Evolutionary conservation across 352 stramenopile genomes (phyloP).

Genomic region (Phytophthora macrochlamydospora): DNA sequence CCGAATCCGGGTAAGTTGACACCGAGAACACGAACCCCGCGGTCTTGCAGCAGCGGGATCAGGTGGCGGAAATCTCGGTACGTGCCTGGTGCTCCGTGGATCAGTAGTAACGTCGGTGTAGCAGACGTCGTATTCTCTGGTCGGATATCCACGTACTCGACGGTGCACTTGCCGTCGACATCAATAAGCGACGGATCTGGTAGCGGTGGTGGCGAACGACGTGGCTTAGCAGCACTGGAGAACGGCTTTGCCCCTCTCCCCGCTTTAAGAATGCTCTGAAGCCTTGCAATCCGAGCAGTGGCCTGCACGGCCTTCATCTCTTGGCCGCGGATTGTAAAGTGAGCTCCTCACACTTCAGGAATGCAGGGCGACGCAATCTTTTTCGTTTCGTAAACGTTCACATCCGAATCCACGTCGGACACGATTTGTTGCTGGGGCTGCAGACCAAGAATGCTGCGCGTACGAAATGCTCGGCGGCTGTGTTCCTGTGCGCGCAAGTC

Average conservation of each 20-base stretch:
- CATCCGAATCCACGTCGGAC: slow-evolving; percentile 4
- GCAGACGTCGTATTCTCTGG: slow-evolving; percentile 7
- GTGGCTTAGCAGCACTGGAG: slow-evolving; percentile 10
- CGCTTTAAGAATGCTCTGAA: neutral
- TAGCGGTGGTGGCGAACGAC: slow-evolving; percentile 24
- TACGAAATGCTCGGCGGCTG: slow-evolving; percentile 11
- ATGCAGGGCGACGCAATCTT: slow-evolving; percentile 15
- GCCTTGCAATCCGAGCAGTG: slow-evolving; percentile 12
- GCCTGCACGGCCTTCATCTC: slow-evolving; percentile 16
- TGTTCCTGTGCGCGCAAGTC: slow-evolving; percentile 13
- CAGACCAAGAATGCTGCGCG: slow-evolving; percentile 3
- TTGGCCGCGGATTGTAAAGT: slow-evolving; percentile 16
- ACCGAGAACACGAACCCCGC: slow-evolving; percentile 52
- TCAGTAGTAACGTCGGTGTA: slow-evolving; percentile 54
- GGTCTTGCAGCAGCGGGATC: slow-evolving; percentile 50
- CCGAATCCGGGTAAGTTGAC: slow-evolving; percentile 72
- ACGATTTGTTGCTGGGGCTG: neutral
- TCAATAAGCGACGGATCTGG: slow-evolving; percentile 32
- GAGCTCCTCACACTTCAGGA: slow-evolving; percentile 10
- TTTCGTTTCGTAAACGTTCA: slow-evolving; percentile 26
- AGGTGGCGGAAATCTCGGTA: slow-evolving; percentile 73
- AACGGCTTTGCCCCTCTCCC: neutral
- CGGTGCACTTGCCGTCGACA: slow-evolving; percentile 46
- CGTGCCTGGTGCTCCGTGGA: slow-evolving; percentile 68
- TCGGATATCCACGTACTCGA: slow-evolving; percentile 50